Evolutionary conservation across 2,329 filamentous ascomycete species (phyloP).

Genomic region (Pleochaeta shiraiana): DNA sequence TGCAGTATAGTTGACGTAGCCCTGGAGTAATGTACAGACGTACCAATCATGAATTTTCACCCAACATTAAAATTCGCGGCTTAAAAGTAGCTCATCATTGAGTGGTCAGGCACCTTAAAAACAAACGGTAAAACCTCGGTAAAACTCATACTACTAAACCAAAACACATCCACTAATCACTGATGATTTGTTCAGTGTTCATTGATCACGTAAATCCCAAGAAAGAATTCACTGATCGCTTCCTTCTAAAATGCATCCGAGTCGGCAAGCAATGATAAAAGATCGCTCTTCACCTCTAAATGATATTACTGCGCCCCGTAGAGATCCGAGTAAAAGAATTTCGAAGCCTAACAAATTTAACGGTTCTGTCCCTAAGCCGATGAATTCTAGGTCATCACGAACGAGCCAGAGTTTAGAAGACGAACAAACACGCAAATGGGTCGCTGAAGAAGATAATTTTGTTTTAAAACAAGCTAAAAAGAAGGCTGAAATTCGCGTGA

Average conservation of each 20-base stretch:
- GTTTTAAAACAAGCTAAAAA: slow-evolving; percentile 95
- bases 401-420: slow-evolving; percentile 27
- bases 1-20: too few relatives aligned
- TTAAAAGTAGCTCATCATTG: too few relatives aligned
- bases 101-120: too few relatives aligned
- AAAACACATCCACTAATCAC: too few relatives aligned
- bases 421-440: slow-evolving; percentile 61
- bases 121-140: too few relatives aligned
- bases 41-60: too few relatives aligned
- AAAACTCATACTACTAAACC: too few relatives aligned
- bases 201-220: too few relatives aligned
- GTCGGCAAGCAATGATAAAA: not conserved
- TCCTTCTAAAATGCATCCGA: not conserved
- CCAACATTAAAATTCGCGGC: too few relatives aligned
- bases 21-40: too few relatives aligned
- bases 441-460: slow-evolving; percentile 88
- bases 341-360: slow-evolving; percentile 24
- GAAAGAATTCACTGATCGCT: not conserved
- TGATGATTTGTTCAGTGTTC: too few relatives aligned
- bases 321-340: slow-evolving; percentile 32
- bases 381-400: slow-evolving; percentile 13
- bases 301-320: slow-evolving; percentile 32
- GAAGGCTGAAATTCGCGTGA: slow-evolving; percentile 87
- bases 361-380: slow-evolving; percentile 14
- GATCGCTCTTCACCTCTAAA: not conserved